Base-by-base conservation (phyloP, 176 grass and related monocot genomes). In the Oryza punctata region DNA sequence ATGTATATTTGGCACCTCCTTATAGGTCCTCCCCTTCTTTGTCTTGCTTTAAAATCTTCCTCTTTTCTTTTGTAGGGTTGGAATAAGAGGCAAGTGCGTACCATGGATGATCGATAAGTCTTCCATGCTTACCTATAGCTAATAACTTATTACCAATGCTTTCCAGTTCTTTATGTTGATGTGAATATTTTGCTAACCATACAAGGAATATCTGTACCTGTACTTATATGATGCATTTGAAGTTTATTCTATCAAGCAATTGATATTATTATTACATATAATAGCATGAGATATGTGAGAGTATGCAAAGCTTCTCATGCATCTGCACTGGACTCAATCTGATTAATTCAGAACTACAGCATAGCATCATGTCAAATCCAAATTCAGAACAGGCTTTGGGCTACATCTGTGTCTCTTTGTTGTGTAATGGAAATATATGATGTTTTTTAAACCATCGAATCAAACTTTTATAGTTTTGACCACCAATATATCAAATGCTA, bases 11-110 rank as follows among this genome's bases (percentile, higher is more conserved):
- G 35, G 18, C 67, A 67, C 1, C 44, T 70, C 27, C 72, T 52
- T 65, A 25, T 63, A 67, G 52, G 28, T 72, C 0, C 16, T 44
- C 3, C 7, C 57, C 11, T 15, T 65, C 41, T 40, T 19, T 25
- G 0, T 5, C 30, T 18, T 45, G 24, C 29, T 86, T 64, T 89
- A 78, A 29, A 29, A 84, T 81, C 71, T 47, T 8, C 67, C 35
- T 45, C 32, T 79, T 74, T 60, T 77, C n/a, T 83, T 69, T 93
- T 95, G 78, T 85, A 98, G 96, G 96, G 96, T 80, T 95, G 96
- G 96, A 98, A 90, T 86, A 98, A 98, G 76, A 98, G 93, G 96
- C 95, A 93, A 88, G 96, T 87, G 52, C 50, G 88, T 75, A 33
- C 64, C 19, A 35, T 85, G 77, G 65, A 75, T 85, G n/a, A 32